Base-by-base conservation (phyloP, 2,329 filamentous ascomycete genomes). In the Ophiocordyceps polyrhachis-furcata region DNA sequence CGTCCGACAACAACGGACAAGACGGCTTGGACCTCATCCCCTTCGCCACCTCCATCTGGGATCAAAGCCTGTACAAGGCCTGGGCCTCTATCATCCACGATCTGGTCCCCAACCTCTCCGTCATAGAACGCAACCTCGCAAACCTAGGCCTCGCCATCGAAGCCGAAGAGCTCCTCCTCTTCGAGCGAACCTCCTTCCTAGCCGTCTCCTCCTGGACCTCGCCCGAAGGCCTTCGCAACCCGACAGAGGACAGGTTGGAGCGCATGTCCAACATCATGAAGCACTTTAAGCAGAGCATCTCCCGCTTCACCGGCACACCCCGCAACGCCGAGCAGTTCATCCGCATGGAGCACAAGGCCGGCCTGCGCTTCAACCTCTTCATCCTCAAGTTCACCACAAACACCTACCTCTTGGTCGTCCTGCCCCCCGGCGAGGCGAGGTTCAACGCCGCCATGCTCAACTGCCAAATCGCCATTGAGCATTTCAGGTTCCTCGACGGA, bases 31-130 rank as follows among this genome's bases (percentile, higher is more conserved):
- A 80, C 50, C 73, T 95, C 48, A 84, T 85, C 47, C 87, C 88
- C 48, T 96, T 94, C 60, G 84, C 87, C 11, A 96, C 89, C 29
- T 93, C 84, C 45, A 98, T 98, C 58, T 98, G 91, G 91, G 91
- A 98, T 58, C 91, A 98, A 67, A 93, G 83, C 45, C 70, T 98
- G 35, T 98, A 96, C 70, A 93, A 93, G 63, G 91, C 91, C 1
- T 98, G 91, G 91, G 91, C 91, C 0, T 85, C 84, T 58, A 95
- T 98, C 54, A 95, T 98, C 49, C 91, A 98, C 69, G 88, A 89
- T 58, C 73, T 98, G 41, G 91, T 96, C n/a, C 91, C 91, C 4
- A 96, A 96, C 55, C 75, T 95, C 1, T 70, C 79, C 17, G 76
- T 84, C 41, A 95, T 98, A 51, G 89, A 96, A 64, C 75, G 76